phyloP scores from a whole-genome alignment of 345 rosid species.

The Rhodamnia argentea region DNA sequence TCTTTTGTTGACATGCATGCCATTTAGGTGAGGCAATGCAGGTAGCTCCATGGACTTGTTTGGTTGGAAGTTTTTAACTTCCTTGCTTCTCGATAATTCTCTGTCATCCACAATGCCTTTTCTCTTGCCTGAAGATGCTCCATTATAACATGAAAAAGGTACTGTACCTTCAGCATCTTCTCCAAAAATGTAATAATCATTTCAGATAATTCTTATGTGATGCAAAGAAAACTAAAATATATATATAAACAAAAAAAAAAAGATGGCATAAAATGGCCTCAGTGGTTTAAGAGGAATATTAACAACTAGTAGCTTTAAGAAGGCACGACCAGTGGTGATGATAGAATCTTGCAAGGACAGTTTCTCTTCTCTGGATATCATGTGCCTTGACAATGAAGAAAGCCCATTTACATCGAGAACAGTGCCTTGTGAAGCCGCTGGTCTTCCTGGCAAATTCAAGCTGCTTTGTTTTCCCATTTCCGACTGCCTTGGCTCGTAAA shows the following conservation, averaged over 20 bases:
- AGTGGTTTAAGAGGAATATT: background rate
- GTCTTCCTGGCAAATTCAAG: conserved; percentile 16
- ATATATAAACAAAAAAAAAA: background rate
- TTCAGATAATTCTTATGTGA: background rate
- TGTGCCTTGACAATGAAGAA: conserved; percentile 28
- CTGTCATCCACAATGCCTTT: conserved; percentile 18
- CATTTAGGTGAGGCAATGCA: conserved; percentile 20
- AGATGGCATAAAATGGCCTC: background rate
- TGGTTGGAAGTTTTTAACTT: conserved; percentile 21
- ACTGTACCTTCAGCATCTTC: conserved; percentile 26
- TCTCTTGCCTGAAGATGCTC: conserved; percentile 18
- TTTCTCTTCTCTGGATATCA: conserved; percentile 13
- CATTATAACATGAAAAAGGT: conserved; percentile 18
- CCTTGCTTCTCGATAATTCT: conserved; percentile 20
- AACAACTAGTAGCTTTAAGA: background rate
- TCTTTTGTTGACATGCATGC: conserved; percentile 16
- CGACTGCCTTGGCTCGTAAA: conserved; percentile 32
- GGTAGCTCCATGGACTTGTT: conserved; percentile 18
- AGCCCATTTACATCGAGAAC: conserved; percentile 23
- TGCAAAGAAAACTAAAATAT: background rate
- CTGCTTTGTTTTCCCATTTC: conserved; percentile 16
- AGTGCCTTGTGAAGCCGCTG: conserved; percentile 28
- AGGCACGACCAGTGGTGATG: conserved; percentile 41
- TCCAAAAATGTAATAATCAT: background rate
- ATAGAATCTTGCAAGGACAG: conserved; percentile 17